phyloP scores from a whole-genome alignment of 1,139 yeast genomes.

The Zygotorulaspora mrakii region DNA sequence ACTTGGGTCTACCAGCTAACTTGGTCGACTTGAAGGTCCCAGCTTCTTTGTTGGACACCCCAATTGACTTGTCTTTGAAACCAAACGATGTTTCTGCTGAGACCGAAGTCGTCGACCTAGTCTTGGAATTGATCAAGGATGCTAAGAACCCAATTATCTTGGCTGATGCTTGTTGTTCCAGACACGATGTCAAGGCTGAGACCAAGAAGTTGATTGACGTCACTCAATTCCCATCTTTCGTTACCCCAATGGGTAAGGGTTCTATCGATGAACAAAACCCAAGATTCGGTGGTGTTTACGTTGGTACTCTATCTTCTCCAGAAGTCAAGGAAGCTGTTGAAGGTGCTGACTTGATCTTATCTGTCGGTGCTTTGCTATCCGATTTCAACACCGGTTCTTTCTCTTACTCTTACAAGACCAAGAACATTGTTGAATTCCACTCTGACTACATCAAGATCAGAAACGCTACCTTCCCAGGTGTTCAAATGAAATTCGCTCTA shows the following conservation, averaged over 20 bases:
- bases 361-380: slow-evolving; percentile 78
- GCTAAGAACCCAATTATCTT: slow-evolving; percentile 70
- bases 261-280: slow-evolving; percentile 69
- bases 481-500: slow-evolving; percentile 71
- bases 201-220: slow-evolving; percentile 58
- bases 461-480: slow-evolving; percentile 71
- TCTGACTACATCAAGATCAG: slow-evolving; percentile 80
- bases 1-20: slow-evolving; percentile 79
- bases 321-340: slow-evolving; percentile 75
- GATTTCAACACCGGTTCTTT: slow-evolving; percentile 90
- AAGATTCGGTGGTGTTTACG: slow-evolving; percentile 82
- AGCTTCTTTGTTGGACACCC: slow-evolving; percentile 52
- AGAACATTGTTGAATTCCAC: slow-evolving; percentile 81
- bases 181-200: slow-evolving; percentile 67
- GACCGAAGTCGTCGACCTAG: slow-evolving; percentile 61
- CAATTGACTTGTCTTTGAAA: slow-evolving; percentile 58
- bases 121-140: slow-evolving; percentile 49
- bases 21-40: slow-evolving; percentile 64
- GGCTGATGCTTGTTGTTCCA: slow-evolving; percentile 83
- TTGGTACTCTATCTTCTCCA: slow-evolving; percentile 74
- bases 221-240: slow-evolving; percentile 79
- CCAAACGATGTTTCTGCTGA: slow-evolving; percentile 70
- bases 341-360: slow-evolving; percentile 67
- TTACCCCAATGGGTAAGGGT: slow-evolving; percentile 91
- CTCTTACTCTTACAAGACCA: slow-evolving; percentile 75